phyloP scores from a whole-genome alignment of 306 rosid genomes.

The Prunus armeniaca region DNA sequence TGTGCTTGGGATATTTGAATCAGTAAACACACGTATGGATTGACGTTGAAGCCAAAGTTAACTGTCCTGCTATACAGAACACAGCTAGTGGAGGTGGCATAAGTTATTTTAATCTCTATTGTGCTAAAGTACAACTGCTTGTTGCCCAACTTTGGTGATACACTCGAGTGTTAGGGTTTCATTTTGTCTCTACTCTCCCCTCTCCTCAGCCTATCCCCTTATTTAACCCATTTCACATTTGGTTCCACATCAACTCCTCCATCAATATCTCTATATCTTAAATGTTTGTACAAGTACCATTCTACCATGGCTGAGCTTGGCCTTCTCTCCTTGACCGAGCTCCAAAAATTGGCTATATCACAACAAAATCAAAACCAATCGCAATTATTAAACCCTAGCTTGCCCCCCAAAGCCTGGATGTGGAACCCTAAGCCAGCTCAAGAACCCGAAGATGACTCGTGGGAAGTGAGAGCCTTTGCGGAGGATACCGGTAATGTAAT shows the following conservation, averaged over 20 bases:
- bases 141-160: slow-evolving; percentile 56
- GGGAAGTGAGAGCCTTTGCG: slow-evolving; percentile 90
- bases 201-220: slow-evolving; percentile 19
- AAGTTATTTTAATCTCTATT: slow-evolving; percentile 21
- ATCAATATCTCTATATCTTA: slow-evolving; percentile 35
- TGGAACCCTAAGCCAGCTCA: slow-evolving; percentile 61
- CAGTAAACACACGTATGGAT: slow-evolving; percentile 2
- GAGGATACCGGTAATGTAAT: slow-evolving; percentile 75
- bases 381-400: slow-evolving; percentile 43
- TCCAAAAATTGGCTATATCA: slow-evolving; percentile 37
- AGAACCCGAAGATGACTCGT: slow-evolving; percentile 63
- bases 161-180: slow-evolving; percentile 56
- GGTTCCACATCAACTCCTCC: slow-evolving; percentile 31
- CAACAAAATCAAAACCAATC: slow-evolving; percentile 36
- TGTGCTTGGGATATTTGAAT: neutral
- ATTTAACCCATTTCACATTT: slow-evolving; percentile 38
- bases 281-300: slow-evolving; percentile 44
- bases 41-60: slow-evolving; percentile 59
- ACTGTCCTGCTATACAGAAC: slow-evolving; percentile 27
- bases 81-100: slow-evolving; percentile 13
- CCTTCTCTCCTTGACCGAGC: slow-evolving; percentile 60
- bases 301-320: slow-evolving; percentile 76
- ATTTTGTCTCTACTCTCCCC: slow-evolving; percentile 46
- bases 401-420: slow-evolving; percentile 38
- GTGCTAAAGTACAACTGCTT: slow-evolving; percentile 49